phyloP scores from a whole-genome alignment of 129 eudicot species.

The Rutidosis leptorrhynchoides region DNA sequence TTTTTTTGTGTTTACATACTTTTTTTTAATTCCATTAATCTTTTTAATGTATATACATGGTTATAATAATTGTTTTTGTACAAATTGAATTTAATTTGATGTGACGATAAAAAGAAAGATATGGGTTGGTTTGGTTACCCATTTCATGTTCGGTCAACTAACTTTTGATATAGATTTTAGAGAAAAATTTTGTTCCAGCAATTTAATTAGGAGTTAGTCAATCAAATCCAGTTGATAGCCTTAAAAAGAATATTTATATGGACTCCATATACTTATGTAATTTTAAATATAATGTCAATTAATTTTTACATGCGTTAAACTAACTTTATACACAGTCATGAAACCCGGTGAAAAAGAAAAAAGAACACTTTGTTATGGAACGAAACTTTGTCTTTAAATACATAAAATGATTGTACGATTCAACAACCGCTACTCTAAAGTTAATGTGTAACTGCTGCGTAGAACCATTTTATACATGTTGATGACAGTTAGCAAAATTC shows the following conservation, averaged over 20 bases:
- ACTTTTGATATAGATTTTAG: conserved; percentile 16
- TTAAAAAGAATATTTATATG: neutral
- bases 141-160: conserved; percentile 31
- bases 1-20: neutral
- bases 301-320: too few relatives aligned
- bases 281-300: too few relatives aligned
- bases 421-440: too few relatives aligned
- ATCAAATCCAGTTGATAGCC: neutral
- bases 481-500: too few relatives aligned
- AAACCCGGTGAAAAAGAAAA: too few relatives aligned
- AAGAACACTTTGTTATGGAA: too few relatives aligned
- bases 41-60: conserved; percentile 2
- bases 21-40: conserved; percentile 5
- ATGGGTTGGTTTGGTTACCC: conserved; percentile 27
- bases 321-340: too few relatives aligned
- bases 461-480: too few relatives aligned
- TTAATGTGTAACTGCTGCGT: too few relatives aligned
- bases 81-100: neutral
- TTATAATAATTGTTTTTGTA: conserved; percentile 1
- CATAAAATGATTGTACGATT: too few relatives aligned
- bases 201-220: neutral
- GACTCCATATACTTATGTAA: neutral
- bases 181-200: neutral
- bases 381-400: too few relatives aligned
- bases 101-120: neutral